These are phyloP conservation scores for Diplosphaera chodatii DNA, from an alignment of 139 green algal genomes.

Conservation along the genomic window DNA sequence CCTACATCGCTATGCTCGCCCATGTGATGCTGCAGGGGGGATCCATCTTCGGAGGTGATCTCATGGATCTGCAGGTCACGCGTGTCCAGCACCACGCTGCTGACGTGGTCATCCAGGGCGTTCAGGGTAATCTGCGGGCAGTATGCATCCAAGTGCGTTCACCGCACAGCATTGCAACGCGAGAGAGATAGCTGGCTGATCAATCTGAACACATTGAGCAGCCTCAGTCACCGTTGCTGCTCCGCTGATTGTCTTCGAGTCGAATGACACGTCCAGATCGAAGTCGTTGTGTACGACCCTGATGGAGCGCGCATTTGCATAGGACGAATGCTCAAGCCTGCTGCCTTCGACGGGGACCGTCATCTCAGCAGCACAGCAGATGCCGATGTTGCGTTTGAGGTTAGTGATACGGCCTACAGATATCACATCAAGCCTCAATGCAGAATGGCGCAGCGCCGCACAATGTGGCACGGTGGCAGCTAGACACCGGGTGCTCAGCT, in stretches of 20 bases:
- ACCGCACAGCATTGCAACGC: neutral
- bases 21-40: constrained; percentile 18
- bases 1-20: neutral
- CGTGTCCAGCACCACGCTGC: constrained; percentile 55
- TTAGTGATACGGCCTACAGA: too few relatives aligned
- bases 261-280: constrained; percentile 39
- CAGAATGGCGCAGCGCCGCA: too few relatives aligned
- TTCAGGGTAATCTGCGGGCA: constrained; percentile 12
- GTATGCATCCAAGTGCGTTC: too few relatives aligned
- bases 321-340: constrained; percentile 14
- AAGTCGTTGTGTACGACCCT: constrained; percentile 14
- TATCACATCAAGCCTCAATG: too few relatives aligned
- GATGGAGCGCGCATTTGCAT: constrained; percentile 11
- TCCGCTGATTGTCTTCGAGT: constrained; percentile 19
- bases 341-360: too few relatives aligned
- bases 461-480: too few relatives aligned
- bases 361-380: too few relatives aligned
- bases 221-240: constrained; percentile 9
- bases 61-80: constrained; percentile 34
- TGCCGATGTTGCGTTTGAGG: too few relatives aligned
- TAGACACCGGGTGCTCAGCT: too few relatives aligned
- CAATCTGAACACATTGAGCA: too few relatives aligned
- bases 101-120: neutral
- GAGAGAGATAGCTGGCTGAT: too few relatives aligned
- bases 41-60: constrained; percentile 18